A percentile compares a stretch with the other conserved stretches of the same genome.
These are phyloP conservation scores for Elasticomyces elasticus DNA, from an alignment of 495 filamentous ascomycete species.

Conservation along the genomic window DNA sequence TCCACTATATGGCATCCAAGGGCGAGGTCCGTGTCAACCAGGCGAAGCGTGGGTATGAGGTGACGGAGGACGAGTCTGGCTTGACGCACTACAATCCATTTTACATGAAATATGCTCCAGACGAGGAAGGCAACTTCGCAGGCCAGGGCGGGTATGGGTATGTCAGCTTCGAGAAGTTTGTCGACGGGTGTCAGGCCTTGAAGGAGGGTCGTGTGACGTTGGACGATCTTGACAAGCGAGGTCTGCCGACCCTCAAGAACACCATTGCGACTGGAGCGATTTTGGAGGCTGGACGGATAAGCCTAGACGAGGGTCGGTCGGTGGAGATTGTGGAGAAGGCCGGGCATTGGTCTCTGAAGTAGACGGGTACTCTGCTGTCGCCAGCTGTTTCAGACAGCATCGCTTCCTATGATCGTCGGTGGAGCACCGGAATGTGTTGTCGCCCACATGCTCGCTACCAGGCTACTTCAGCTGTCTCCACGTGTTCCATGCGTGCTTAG, in stretches of 20 bases:
- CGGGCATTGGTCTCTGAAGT: constrained; percentile 62
- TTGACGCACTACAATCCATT: constrained; percentile 62
- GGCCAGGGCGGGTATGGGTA: constrained; percentile 91
- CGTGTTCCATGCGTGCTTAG: neutral
- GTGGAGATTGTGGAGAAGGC: constrained; percentile 59
- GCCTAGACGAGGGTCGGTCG: constrained; percentile 68
- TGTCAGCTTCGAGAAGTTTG: constrained; percentile 90
- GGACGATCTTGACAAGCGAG: constrained; percentile 64
- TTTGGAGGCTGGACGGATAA: constrained; percentile 70
- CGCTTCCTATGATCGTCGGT: too few species aligned
- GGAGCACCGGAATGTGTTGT: too few species aligned
- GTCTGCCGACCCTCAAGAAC: constrained; percentile 75
- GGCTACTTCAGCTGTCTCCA: neutral
- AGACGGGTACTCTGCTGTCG: neutral
- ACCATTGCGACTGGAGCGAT: constrained; percentile 89
- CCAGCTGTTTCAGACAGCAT: neutral
- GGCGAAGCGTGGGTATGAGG: constrained; percentile 88
- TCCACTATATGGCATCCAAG: constrained; percentile 76
- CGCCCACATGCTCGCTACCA: neutral
- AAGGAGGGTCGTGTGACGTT: constrained; percentile 63
- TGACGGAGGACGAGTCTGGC: constrained; percentile 63
- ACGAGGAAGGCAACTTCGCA: constrained; percentile 88
- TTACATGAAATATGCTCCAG: constrained; percentile 91
- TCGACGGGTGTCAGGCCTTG: constrained; percentile 71
- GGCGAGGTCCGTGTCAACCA: constrained; percentile 88